Evolutionary conservation across 2,329 filamentous ascomycete genomes (phyloP).

Genomic region (Trichoderma sp.): DNA sequence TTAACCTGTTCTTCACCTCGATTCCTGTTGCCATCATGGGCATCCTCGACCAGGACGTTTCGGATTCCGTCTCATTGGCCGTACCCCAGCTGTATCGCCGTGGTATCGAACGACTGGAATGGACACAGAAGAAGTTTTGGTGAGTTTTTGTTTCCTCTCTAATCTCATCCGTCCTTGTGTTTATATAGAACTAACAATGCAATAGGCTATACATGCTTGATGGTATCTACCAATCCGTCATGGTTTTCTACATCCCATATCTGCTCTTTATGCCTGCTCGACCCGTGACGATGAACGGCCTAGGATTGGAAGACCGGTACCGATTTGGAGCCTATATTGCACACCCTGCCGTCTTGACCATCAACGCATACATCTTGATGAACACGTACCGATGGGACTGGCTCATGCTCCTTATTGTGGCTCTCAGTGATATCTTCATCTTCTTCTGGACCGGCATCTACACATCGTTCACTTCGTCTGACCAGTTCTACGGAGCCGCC

Average conservation of each 20-base stretch:
- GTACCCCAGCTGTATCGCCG: conserved; percentile 94
- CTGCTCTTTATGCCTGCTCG: conserved; percentile 68
- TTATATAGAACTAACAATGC: conserved; percentile 13
- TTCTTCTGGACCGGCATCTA: conserved; percentile 97
- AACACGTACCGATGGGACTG: conserved; percentile 99
- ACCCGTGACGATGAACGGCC: conserved; percentile 69
- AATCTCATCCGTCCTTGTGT: background rate
- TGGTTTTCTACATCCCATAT: conserved; percentile 92
- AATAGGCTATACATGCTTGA: conserved; percentile 87
- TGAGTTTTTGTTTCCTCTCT: conserved; percentile 44
- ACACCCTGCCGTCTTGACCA: conserved; percentile 78
- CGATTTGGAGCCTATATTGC: conserved; percentile 86
- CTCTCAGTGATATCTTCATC: conserved; percentile 79
- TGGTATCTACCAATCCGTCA: conserved; percentile 89
- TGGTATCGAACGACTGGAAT: conserved; percentile 93
- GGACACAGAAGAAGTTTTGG: conserved; percentile 97
- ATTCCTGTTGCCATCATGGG: conserved; percentile 93
- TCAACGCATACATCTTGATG: conserved; percentile 92
- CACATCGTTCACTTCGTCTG: conserved; percentile 49
- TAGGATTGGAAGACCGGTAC: conserved; percentile 73
- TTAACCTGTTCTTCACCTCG: conserved; percentile 96
- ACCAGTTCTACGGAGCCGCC: conserved; percentile 71
- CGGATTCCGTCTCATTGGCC: conserved; percentile 86
- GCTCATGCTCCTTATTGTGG: conserved; percentile 82
- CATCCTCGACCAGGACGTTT: conserved; percentile 94